Evolutionary conservation across 192 early-diverging fungal genomes (phyloP), one percentile per base, ranked within the genome.

Genomic region (Lobosporangium transversale): DNA sequence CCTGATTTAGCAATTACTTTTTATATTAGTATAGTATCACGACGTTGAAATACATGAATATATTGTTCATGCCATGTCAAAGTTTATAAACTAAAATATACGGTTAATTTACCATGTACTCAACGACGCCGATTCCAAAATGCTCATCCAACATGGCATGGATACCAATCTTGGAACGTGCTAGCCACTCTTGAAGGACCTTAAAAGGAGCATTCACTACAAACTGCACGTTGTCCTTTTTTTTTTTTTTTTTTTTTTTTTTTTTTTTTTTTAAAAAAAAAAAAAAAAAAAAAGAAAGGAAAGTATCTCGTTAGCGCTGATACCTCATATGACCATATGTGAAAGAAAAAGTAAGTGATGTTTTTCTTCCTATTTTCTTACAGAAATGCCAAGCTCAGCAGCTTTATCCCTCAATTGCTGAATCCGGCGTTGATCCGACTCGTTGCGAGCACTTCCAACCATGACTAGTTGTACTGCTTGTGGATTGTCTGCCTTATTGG

Each of bases 71-170:
- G n/a, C n/a, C n/a, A n/a, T n/a, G n/a, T n/a, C n/a, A n/a, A n/a
- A n/a, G n/a, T n/a, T n/a, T n/a, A n/a, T n/a, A n/a, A n/a, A n/a
- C n/a, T n/a, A n/a, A n/a, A n/a, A 48, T 32, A 12, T 11, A 42
- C 29, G 45, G 0, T 44, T 23, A 58, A 42, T 23, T 48, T 85
- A 93, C 94, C 97, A 99, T 98, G 71, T 96, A 98, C 75, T 99
- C 98, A 2, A 99, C 93, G 47, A 98, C 88, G 29, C 93, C 91
- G 62, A 99, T 99, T 6, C 98, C 98, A 86, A 99, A 99, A 70
- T 99, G 98, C 78, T 99, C 98, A 68, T 99, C 92, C 68, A 86
- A 85, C 98, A 99, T 99, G 15, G 97, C 94, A 73, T 98, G 97
- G 15, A 99, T 47, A 5, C 97, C 98, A 51, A 99, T 78, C 50